Evolutionary conservation across 345 rosid genomes (phyloP).

Genomic region (Capsella bursapastoris): DNA sequence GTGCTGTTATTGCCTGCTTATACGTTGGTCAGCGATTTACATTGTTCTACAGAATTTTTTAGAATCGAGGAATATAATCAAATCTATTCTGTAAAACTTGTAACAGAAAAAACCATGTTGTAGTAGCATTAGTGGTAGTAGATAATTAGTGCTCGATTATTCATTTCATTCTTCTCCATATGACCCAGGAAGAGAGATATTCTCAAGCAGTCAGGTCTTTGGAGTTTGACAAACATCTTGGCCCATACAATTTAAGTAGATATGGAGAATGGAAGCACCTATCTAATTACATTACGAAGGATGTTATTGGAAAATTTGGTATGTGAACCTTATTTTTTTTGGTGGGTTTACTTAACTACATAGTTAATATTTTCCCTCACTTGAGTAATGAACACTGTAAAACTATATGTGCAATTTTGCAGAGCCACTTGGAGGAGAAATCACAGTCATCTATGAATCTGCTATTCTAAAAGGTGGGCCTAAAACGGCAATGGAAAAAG

Average conservation of each 20-base stretch:
- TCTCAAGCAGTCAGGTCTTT: constrained; percentile 62
- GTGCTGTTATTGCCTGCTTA: not conserved
- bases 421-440: constrained; percentile 97
- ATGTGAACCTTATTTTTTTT: constrained; percentile 16
- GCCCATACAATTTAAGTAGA: constrained; percentile 72
- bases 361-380: not conserved
- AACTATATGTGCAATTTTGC: constrained; percentile 29
- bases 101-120: not conserved
- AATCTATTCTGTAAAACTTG: not conserved
- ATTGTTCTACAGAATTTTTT: too few relatives aligned
- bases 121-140: not conserved
- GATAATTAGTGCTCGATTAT: not conserved
- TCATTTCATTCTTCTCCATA: not conserved
- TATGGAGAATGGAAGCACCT: constrained; percentile 77
- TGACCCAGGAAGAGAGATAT: constrained; percentile 73
- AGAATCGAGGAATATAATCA: not conserved
- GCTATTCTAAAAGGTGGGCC: constrained; percentile 49
- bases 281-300: constrained; percentile 66
- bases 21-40: not conserved
- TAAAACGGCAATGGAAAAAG: constrained; percentile 67
- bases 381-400: constrained; percentile 18
- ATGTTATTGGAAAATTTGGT: constrained; percentile 70
- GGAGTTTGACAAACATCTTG: constrained; percentile 84
- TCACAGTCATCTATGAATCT: constrained; percentile 69
- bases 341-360: not conserved